These are phyloP conservation scores for Jacaranda mimosifolia DNA, from an alignment of 257 asterid genomes.

Conservation along the genomic window DNA sequence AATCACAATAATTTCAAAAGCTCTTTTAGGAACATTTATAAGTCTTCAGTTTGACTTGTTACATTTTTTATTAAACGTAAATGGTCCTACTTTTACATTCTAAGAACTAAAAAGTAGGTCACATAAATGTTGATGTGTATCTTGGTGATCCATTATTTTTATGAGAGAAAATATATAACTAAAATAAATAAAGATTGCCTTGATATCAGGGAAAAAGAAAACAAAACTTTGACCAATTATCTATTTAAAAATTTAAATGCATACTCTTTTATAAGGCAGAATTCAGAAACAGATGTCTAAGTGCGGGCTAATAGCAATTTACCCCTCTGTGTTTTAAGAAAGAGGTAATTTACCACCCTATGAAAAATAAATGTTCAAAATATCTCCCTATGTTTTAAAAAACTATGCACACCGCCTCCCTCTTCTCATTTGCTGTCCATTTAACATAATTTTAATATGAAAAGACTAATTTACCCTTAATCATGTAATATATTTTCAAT, in stretches of 20 bases:
- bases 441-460: no score
- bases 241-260: neutral
- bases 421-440: no score
- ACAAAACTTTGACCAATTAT: no score
- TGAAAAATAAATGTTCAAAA: no score
- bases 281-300: conserved; percentile 16
- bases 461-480: no score
- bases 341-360: no score
- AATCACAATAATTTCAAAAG: conserved; percentile 3
- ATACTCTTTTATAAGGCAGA: conserved; percentile 13
- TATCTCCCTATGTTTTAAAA: no score
- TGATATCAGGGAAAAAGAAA: neutral
- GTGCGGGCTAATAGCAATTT: no score
- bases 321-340: no score
- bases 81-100: neutral
- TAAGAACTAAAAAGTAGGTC: conserved; percentile 1
- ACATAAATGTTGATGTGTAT: conserved; percentile 3
- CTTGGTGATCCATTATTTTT: neutral
- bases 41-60: conserved; percentile 15
- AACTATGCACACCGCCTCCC: no score
- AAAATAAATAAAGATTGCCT: neutral
- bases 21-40: conserved; percentile 15
- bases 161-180: neutral
- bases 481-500: no score
- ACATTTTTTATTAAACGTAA: neutral